phyloP scores from a whole-genome alignment of 208 protist species.

The Strigomonas galati region DNA sequence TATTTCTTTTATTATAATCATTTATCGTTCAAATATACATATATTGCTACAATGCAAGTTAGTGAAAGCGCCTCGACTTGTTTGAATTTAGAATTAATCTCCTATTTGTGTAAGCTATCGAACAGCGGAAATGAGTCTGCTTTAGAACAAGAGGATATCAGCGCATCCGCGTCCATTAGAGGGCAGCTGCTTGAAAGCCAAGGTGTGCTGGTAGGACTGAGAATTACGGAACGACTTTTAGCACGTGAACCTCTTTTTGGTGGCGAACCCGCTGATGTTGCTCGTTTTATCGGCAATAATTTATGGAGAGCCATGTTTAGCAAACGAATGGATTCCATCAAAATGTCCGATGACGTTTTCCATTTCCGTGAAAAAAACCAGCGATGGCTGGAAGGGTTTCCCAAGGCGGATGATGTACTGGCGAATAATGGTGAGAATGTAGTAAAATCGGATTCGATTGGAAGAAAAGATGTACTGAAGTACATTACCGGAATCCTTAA shows the following conservation, averaged over 20 bases:
- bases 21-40: too few relatives aligned
- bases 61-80: background rate
- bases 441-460: background rate
- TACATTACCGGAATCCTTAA: slow-evolving; percentile 42
- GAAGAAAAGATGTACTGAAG: slow-evolving; percentile 27
- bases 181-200: slow-evolving; percentile 3
- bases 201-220: background rate
- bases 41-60: slow-evolving; percentile 4
- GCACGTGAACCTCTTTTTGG: background rate
- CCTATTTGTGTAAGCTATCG: background rate
- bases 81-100: slow-evolving; percentile 11
- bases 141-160: background rate
- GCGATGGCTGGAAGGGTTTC: slow-evolving; percentile 2
- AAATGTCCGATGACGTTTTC: slow-evolving; percentile 4
- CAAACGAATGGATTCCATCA: background rate
- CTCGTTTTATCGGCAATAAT: slow-evolving; percentile 11
- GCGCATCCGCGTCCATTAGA: background rate
- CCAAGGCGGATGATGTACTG: background rate
- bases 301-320: slow-evolving; percentile 8
- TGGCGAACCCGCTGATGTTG: background rate
- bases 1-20: too few relatives aligned
- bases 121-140: background rate
- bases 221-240: slow-evolving; percentile 6
- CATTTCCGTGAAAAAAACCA: slow-evolving; percentile 7
- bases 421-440: background rate